phyloP scores from a whole-genome alignment of 148 eudicot genomes.

The Diospyros kaki region DNA sequence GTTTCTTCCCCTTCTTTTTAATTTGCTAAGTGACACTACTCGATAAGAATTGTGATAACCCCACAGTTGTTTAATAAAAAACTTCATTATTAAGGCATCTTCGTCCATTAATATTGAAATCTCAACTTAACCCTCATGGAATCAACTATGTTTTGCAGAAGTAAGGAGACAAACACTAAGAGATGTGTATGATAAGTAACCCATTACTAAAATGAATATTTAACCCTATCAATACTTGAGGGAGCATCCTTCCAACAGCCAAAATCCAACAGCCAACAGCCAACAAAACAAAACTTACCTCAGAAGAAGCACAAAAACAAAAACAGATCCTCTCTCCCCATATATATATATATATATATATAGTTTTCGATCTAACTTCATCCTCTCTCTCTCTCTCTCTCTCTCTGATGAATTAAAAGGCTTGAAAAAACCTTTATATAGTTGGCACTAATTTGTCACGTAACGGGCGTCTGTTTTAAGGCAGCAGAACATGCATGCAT shows the following conservation, averaged over 20 bases:
- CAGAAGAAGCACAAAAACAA: slow-evolving; percentile 1
- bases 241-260: background rate
- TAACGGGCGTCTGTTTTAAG: background rate
- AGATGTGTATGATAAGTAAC: background rate
- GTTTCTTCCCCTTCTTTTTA: too few relatives aligned
- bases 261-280: background rate
- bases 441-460: background rate
- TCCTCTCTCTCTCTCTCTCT: background rate
- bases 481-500: background rate
- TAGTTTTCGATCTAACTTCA: background rate
- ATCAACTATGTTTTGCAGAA: background rate
- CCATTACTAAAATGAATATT: background rate
- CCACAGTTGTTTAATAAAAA: too few relatives aligned
- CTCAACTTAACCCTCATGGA: background rate
- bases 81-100: too few relatives aligned
- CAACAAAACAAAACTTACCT: background rate
- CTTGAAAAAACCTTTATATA: background rate
- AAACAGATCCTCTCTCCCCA: background rate
- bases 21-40: too few relatives aligned
- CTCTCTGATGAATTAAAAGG: background rate
- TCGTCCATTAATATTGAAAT: background rate
- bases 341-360: too few relatives aligned
- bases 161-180: background rate
- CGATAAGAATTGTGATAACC: too few relatives aligned
- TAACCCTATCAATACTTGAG: background rate